Base-by-base conservation (phyloP, 73 alveolate genomes). In the Breviolum minutum region DNA sequence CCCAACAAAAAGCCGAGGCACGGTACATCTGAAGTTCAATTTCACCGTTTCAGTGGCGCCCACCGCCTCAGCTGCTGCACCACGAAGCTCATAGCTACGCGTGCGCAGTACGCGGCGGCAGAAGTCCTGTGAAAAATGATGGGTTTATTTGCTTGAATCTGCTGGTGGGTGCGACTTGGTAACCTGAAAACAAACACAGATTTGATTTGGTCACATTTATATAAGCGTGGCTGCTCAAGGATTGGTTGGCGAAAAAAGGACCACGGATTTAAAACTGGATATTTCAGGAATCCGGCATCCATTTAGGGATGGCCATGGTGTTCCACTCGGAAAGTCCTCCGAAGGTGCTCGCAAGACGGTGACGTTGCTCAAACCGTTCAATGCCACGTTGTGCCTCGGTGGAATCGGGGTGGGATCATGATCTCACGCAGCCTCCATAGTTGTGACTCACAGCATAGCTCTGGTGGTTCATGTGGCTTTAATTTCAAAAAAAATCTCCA, bases 31-130 rank as follows among this genome's bases (percentile, higher is more conserved):
- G 85, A 94, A 94, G 99, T 30, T 80, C 62, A 94, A 88, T 64
- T 27, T 32, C 85, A 94, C 7, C 40, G 81, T 80, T 54, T 68
- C 83, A 4, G 93, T 86, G 81, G 63, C 73, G 17, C 66, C 81
- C 70, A 22, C 77, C n/a, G 83, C 73, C 54, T 74, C 22, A 32
- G 89, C 87, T 64, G 64, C 88, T 14, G 54, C 62, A 27, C 30
- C 91, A 13, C 94, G 92, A 81, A 94, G 99, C 76, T 94, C 94
- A 63, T 94, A 94, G 86, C 94, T 63, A 20, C 94, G 82, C 63
- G 84, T 83, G 74, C 99, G 99, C 68, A 94, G 85, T 71, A 94
- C 99, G 30, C 99, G 94, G 63, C 99, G 82, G 94, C 99, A 94
- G 63, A 94, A 94, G 86, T 94, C 99, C 99, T 94, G 54, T 40